These are phyloP conservation scores for Leccinum laetum DNA, from an alignment of 1,284 basidiomycete genomes.

Conservation along the genomic window DNA sequence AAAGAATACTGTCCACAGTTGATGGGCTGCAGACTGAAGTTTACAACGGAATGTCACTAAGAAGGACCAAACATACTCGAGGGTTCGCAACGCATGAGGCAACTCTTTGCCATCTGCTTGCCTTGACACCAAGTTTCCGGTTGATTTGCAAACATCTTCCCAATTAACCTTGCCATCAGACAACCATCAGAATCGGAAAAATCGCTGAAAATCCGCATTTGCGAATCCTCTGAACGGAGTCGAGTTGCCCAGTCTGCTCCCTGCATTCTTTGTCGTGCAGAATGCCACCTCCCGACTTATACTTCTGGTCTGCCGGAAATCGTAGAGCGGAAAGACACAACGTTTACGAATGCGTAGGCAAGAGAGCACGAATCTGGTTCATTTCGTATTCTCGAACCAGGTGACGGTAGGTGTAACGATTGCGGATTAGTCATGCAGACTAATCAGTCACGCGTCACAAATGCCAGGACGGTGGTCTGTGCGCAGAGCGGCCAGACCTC, in stretches of 20 bases:
- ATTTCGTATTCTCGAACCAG: slow-evolving; percentile 6
- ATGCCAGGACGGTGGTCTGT: too few relatives aligned
- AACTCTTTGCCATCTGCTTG: slow-evolving; percentile 2
- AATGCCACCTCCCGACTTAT: slow-evolving; percentile 70
- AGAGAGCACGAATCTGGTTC: slow-evolving; percentile 49
- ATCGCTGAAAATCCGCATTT: slow-evolving; percentile 10
- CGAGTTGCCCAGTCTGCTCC: slow-evolving; percentile 23
- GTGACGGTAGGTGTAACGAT: not conserved
- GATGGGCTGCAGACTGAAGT: slow-evolving; percentile 15
- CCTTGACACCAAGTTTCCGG: slow-evolving; percentile 7
- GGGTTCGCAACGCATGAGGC: slow-evolving; percentile 12
- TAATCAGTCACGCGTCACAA: too few relatives aligned
- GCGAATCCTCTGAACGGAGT: slow-evolving; percentile 14
- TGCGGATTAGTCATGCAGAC: too few relatives aligned
- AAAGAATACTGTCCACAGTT: slow-evolving; percentile 42
- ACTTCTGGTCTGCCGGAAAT: slow-evolving; percentile 54
- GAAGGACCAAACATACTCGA: slow-evolving; percentile 21
- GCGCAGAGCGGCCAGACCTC: too few relatives aligned
- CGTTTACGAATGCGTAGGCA: slow-evolving; percentile 42
- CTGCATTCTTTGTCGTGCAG: slow-evolving; percentile 36
- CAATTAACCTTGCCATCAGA: slow-evolving; percentile 39
- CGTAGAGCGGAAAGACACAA: slow-evolving; percentile 54
- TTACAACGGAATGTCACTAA: not conserved
- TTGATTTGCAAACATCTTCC: slow-evolving; percentile 50
- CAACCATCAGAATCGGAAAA: slow-evolving; percentile 18